Percentiles rank a stretch among this genome's conserved stretches.
Conservation (phyloP, 2,329 filamentous ascomycete species). For the Gaeumannomyces sp. region DNA sequence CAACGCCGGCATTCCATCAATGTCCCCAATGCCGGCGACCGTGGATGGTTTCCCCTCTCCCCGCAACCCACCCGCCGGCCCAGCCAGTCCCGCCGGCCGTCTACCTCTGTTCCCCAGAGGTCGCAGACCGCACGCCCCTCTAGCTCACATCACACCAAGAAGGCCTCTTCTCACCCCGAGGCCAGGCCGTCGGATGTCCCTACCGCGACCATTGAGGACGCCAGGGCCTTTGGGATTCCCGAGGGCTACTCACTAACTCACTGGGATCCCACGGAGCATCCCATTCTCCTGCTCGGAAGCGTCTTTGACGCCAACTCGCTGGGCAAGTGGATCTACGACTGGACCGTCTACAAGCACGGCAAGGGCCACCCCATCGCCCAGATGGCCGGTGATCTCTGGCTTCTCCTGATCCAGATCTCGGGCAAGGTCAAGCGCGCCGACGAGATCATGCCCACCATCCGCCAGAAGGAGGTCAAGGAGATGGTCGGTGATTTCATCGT, state of each 20-base stretch:
- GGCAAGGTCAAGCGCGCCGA: constrained; percentile 91
- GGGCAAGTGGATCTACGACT: constrained; percentile 99
- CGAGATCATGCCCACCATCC: constrained; percentile 67
- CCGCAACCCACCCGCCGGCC: constrained; percentile 36
- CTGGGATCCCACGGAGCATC: constrained; percentile 92
- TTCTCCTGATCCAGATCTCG: constrained; percentile 86
- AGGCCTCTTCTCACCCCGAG: constrained; percentile 33
- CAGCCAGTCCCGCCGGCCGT: constrained; percentile 38
- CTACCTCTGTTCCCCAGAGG: constrained; percentile 44
- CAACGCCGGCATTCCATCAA: constrained; percentile 22
- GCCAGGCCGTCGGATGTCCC: constrained; percentile 21
- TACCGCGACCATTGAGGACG: constrained; percentile 54
- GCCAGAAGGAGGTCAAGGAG: constrained; percentile 66
- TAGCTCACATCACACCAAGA: constrained; percentile 35
- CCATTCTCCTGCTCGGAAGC: constrained; percentile 88
- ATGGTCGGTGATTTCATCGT: constrained; percentile 87
- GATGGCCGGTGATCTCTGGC: constrained; percentile 90
- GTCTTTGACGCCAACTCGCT: constrained; percentile 97
- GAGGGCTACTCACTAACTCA: constrained; percentile 92
- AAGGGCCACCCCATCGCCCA: constrained; percentile 78
- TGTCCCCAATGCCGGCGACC: constrained; percentile 23
- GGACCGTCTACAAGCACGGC: constrained; percentile 89
- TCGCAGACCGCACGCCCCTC: constrained; percentile 46
- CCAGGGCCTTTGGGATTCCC: constrained; percentile 67
- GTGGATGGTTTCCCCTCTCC: constrained; percentile 32